phyloP scores from a whole-genome alignment of 2,329 filamentous ascomycete species.

The Zymoseptoria pseudotritici region DNA sequence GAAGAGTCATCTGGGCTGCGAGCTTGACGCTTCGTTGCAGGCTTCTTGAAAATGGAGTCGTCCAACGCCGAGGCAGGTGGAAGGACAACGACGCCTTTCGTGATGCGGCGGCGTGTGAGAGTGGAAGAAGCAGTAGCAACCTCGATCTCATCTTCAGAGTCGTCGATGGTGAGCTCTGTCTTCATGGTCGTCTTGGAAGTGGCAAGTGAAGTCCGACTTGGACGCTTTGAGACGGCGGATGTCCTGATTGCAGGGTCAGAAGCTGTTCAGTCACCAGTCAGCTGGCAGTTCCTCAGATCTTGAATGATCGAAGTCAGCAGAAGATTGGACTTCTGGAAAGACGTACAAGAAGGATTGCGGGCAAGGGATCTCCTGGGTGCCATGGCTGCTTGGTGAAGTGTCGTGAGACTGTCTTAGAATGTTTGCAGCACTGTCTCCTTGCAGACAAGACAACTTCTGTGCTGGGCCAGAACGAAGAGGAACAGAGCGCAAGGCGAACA shows the following conservation, averaged over 20 bases:
- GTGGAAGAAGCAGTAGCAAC: slow-evolving; percentile 3
- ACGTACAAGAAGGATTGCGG: neutral
- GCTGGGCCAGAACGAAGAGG: neutral
- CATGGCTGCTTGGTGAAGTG: neutral
- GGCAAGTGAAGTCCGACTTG: neutral
- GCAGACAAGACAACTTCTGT: neutral
- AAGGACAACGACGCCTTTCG: slow-evolving; percentile 10
- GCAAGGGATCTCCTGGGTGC: neutral
- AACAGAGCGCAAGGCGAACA: neutral
- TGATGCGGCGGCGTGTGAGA: slow-evolving; percentile 4
- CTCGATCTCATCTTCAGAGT: slow-evolving; percentile 11
- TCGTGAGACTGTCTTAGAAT: neutral
- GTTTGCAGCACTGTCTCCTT: neutral
- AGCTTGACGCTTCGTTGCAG: slow-evolving; percentile 8
- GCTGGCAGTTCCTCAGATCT: neutral
- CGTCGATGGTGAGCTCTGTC: neutral
- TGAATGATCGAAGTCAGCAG: neutral
- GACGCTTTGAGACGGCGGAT: neutral
- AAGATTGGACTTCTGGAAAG: neutral
- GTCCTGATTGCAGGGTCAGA: neutral
- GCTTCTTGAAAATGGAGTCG: slow-evolving; percentile 12
- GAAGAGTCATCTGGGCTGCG: slow-evolving; percentile 17
- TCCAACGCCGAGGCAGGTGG: slow-evolving; percentile 14
- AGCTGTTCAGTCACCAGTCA: neutral
- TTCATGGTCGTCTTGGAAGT: neutral